Conservation (phyloP, 306 rosid genomes). For the Citrullus mucosospermus region DNA sequence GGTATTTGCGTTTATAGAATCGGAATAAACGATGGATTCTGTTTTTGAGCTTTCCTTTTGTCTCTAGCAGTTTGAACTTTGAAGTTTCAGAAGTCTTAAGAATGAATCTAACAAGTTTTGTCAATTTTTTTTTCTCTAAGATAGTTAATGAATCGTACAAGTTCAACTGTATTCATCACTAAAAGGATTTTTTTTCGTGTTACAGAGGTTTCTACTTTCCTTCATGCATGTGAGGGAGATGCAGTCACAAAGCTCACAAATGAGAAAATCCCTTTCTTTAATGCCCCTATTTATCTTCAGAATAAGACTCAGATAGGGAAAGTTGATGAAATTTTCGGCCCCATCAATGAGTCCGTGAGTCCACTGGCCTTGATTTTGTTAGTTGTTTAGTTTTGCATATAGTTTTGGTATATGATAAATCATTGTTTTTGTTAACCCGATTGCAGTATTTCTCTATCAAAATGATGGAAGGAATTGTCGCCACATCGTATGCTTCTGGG, state of each 20-base stretch:
- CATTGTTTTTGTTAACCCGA: conserved; percentile 2
- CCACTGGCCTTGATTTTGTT: conserved; percentile 2
- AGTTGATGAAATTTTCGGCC: conserved; percentile 87
- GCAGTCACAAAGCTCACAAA: conserved; percentile 83
- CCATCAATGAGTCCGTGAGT: conserved; percentile 34
- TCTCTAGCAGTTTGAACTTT: background rate
- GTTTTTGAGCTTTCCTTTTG: background rate
- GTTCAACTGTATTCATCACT: background rate
- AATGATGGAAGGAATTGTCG: conserved; percentile 92
- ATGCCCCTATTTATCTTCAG: conserved; percentile 88
- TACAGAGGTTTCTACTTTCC: conserved; percentile 70
- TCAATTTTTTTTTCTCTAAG: background rate
- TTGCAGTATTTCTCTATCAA: conserved; percentile 70
- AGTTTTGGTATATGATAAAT: background rate
- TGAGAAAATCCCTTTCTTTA: conserved; percentile 74
- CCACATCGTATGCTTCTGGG: conserved; percentile 64
- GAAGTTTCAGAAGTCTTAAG: background rate
- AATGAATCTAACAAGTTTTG: background rate
- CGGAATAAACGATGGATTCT: background rate
- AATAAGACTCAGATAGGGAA: conserved; percentile 98
- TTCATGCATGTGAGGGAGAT: conserved; percentile 94
- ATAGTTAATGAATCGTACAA: background rate
- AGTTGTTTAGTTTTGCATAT: background rate
- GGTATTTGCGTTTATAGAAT: background rate
- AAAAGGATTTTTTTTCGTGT: too few relatives aligned